These are phyloP conservation scores for Lepiota venenata DNA, from an alignment of 768 basidiomycete genomes.

Conservation along the genomic window DNA sequence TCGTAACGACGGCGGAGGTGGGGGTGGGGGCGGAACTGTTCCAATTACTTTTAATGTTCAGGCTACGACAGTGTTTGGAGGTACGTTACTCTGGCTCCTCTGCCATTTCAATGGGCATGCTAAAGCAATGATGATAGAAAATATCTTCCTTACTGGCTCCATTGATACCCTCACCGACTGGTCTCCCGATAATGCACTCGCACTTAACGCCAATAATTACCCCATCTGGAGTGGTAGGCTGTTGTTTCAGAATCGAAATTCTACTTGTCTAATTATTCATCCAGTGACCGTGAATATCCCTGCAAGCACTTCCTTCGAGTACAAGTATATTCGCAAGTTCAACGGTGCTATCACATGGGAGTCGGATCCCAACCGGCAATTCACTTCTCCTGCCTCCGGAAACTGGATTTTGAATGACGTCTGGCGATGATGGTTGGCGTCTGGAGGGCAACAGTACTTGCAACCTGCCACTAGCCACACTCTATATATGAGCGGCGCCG, in stretches of 20 bases:
- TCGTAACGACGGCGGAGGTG: conserved; percentile 14
- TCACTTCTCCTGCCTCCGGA: conserved; percentile 44
- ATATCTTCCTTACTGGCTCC: conserved; percentile 65
- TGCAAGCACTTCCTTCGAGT: conserved; percentile 50
- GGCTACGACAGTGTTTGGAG: conserved; percentile 57
- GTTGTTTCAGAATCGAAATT: not conserved
- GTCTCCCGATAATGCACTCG: conserved; percentile 53
- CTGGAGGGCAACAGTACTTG: too few relatives aligned
- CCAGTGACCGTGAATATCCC: conserved; percentile 62
- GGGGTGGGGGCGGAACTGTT: conserved; percentile 26
- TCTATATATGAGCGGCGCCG: not conserved
- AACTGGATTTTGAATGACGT: conserved; percentile 32
- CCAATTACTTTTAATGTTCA: conserved; percentile 63
- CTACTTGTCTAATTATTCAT: not conserved
- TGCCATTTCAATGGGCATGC: not conserved
- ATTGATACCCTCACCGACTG: conserved; percentile 55
- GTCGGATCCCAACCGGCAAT: conserved; percentile 52
- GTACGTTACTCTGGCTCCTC: conserved; percentile 30
- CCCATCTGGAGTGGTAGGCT: conserved; percentile 68
- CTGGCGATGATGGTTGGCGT: conserved; percentile 29
- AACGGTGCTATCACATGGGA: conserved; percentile 66
- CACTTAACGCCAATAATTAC: conserved; percentile 52
- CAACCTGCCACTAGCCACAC: not conserved
- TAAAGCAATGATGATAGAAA: too few relatives aligned
- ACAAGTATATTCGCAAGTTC: conserved; percentile 67